Evolutionary conservation across 768 basidiomycete genomes (phyloP).

Genomic region (Pisolithus microcarpus): DNA sequence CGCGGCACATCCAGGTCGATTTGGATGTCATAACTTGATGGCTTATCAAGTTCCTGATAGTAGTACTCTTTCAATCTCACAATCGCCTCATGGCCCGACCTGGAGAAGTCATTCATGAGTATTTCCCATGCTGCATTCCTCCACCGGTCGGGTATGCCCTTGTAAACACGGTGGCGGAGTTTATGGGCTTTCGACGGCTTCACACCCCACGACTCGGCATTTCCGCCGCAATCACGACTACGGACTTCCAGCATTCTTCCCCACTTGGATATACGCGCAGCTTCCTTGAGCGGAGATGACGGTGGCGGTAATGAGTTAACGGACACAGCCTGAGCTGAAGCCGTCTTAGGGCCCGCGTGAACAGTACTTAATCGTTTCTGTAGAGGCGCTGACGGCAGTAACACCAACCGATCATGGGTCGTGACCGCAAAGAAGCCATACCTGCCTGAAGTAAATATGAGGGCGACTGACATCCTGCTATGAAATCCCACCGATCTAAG

Average conservation of each 20-base stretch:
- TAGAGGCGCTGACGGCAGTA: conserved; percentile 56
- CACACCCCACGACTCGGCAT: conserved; percentile 67
- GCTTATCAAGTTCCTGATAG: conserved; percentile 60
- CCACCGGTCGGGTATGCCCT: conserved; percentile 97
- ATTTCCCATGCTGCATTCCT: conserved; percentile 87
- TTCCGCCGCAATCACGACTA: conserved; percentile 67
- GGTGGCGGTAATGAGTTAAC: conserved; percentile 43
- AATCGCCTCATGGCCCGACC: conserved; percentile 39
- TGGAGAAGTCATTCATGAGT: conserved; percentile 53
- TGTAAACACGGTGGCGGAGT: conserved; percentile 73
- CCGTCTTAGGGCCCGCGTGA: conserved; percentile 38
- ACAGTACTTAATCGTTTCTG: conserved; percentile 48
- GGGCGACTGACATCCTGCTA: background rate
- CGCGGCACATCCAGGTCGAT: conserved; percentile 97
- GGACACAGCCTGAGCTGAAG: conserved; percentile 40
- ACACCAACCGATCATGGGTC: conserved; percentile 78
- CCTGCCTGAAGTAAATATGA: conserved; percentile 33
- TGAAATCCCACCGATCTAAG: conserved; percentile 73
- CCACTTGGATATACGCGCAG: conserved; percentile 83
- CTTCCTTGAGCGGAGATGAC: conserved; percentile 51
- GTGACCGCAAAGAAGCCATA: conserved; percentile 86
- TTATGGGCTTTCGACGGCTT: conserved; percentile 59
- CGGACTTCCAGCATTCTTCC: conserved; percentile 77
- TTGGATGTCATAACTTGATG: conserved; percentile 89
- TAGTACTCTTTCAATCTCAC: conserved; percentile 43